Evolutionary conservation across 352 stramenopile species (phyloP), one percentile per base, ranked within the genome.

Genomic region (Globisporangium mamillatum): DNA sequence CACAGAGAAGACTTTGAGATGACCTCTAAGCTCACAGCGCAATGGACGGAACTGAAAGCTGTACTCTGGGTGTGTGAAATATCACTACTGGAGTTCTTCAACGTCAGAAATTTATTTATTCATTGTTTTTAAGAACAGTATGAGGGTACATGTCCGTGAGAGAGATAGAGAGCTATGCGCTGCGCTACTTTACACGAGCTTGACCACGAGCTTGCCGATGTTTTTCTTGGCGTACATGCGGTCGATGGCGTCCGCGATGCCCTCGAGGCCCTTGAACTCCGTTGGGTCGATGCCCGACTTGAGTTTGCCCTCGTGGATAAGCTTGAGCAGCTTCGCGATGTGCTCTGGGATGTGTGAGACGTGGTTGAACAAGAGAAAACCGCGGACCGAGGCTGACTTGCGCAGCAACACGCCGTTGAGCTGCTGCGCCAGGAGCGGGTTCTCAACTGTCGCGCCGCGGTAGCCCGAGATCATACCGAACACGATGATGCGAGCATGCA

Each of bases 131-230:
- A 27, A 27, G 25, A 27, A 27, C 25, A 27, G 25, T 27, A 27
- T 27, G 25, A 27, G 25, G 25, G 25, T 27, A 27, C 25, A 27
- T 27, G 25, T 27, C 25, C 25, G 25, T 2, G 25, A 27, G 25
- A 34, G 29, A 34, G 29, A 34, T 8, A 38, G 34, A 38, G 34
- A 38, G 34, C 34, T 14, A 38, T 1, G 34, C 34, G 1, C 34
- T 38, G 8, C 34, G 8, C 34, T 1, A 38, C 34, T 57, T 59
- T 68, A 77, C 25, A 62, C 67, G 27, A 90, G 76, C 48, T 81
- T 75, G n/a, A 89, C 75, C 20, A 90, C 76, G 53, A 91, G 75
- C 68, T 92, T 93, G 54, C 81, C 85, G 38, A 85, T 74, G 25
- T 85, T 85, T 53, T 83, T 60, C 59, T 77, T 76, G 46, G 66